phyloP scores from a whole-genome alignment of 2,329 filamentous ascomycete genomes.

The Knufia fluminis region DNA sequence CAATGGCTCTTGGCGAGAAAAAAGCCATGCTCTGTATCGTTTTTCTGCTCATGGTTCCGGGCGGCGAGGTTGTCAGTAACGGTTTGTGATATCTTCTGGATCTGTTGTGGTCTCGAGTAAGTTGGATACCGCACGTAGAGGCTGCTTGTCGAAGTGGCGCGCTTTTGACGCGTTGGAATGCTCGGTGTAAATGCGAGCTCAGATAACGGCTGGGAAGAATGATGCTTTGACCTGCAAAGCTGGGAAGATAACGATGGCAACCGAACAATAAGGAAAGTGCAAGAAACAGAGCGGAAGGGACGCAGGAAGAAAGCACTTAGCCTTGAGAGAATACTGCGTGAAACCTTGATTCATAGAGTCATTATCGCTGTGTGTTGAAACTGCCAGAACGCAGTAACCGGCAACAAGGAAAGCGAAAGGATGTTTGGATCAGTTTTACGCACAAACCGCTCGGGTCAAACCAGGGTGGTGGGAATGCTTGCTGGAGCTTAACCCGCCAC shows the following conservation, averaged over 20 bases:
- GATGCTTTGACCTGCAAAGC: slow-evolving; percentile 5
- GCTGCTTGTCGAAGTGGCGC: too few relatives aligned
- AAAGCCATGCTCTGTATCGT: slow-evolving; percentile 7
- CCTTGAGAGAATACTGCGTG: slow-evolving; percentile 9
- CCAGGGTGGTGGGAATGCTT: background rate
- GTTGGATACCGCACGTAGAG: too few relatives aligned
- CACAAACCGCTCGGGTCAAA: slow-evolving; percentile 2
- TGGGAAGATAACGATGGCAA: background rate
- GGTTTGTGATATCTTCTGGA: too few relatives aligned
- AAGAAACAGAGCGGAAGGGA: background rate
- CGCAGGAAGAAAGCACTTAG: background rate
- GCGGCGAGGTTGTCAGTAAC: too few relatives aligned
- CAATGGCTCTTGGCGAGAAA: slow-evolving; percentile 5
- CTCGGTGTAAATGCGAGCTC: background rate
- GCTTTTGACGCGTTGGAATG: too few relatives aligned
- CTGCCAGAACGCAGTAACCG: too few relatives aligned
- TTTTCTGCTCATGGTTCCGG: slow-evolving; percentile 1
- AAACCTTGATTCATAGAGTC: background rate
- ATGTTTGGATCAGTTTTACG: too few relatives aligned
- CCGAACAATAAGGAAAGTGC: background rate
- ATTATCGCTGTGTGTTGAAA: slow-evolving; percentile 4
- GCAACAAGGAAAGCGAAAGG: too few relatives aligned
- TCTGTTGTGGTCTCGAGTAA: too few relatives aligned
- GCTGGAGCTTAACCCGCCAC: slow-evolving; percentile 1
- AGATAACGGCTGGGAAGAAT: background rate